Evolutionary conservation across 2,329 filamentous ascomycete genomes (phyloP).

Genomic region (Emericellopsis cladophorae): DNA sequence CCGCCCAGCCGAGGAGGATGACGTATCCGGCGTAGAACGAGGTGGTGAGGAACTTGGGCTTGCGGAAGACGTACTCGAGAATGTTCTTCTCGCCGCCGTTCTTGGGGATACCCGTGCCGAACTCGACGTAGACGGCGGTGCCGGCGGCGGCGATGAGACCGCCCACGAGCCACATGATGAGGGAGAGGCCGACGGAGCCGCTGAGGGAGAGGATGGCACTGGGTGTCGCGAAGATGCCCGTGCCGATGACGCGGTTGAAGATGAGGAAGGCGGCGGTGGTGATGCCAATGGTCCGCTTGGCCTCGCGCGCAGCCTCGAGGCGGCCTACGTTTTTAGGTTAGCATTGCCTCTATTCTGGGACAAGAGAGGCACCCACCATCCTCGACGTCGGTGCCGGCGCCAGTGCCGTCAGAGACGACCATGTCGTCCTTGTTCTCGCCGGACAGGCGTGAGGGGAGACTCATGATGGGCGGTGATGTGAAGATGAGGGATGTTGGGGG

Average conservation of each 20-base stretch:
- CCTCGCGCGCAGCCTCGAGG: slow-evolving; percentile 20
- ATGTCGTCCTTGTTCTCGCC: not conserved
- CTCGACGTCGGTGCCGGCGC: not conserved
- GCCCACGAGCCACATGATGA: slow-evolving; percentile 51
- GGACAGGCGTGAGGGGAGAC: slow-evolving; percentile 1
- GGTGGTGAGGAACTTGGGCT: slow-evolving; percentile 47
- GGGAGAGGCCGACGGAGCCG: slow-evolving; percentile 47
- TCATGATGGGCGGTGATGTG: not conserved
- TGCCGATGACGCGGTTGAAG: slow-evolving; percentile 54
- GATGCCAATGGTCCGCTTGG: slow-evolving; percentile 42
- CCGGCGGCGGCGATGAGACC: slow-evolving; percentile 49
- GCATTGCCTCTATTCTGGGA: not conserved
- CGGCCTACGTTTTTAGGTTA: not conserved
- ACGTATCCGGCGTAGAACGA: slow-evolving; percentile 49
- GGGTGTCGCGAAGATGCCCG: slow-evolving; percentile 60
- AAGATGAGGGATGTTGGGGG: not conserved
- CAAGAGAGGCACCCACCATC: not conserved
- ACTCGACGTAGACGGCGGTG: slow-evolving; percentile 53
- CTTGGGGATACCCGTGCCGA: slow-evolving; percentile 49
- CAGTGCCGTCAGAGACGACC: not conserved
- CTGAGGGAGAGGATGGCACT: slow-evolving; percentile 41
- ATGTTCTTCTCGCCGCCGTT: slow-evolving; percentile 59
- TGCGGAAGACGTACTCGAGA: slow-evolving; percentile 50
- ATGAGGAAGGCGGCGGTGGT: slow-evolving; percentile 44
- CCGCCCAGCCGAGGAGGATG: slow-evolving; percentile 51